Evolutionary conservation across 352 stramenopile species (phyloP).

Genomic region (Globisporangium solare): DNA sequence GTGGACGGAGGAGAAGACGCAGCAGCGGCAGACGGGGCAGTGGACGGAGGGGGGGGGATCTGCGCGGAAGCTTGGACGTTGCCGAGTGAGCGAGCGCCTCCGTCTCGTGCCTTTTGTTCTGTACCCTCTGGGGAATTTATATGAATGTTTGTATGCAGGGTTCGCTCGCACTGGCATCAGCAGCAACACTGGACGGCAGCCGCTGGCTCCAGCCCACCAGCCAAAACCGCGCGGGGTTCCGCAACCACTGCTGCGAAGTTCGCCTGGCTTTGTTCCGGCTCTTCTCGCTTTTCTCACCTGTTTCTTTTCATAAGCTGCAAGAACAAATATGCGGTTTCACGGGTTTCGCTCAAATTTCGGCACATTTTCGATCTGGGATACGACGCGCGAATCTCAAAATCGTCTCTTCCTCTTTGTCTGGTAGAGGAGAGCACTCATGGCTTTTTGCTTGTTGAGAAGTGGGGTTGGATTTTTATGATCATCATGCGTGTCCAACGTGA

Average conservation of each 20-base stretch:
- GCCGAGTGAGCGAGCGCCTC: neutral
- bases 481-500: too few relatives aligned
- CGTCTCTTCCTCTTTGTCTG: neutral
- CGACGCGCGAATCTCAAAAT: neutral
- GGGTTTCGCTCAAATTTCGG: neutral
- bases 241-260: neutral
- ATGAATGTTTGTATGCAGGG: too few relatives aligned
- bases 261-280: neutral
- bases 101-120: neutral
- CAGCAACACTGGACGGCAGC: too few relatives aligned
- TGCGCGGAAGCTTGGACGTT: neutral
- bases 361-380: neutral
- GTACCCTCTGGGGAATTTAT: too few relatives aligned
- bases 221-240: neutral
- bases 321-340: neutral
- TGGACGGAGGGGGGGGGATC: neutral
- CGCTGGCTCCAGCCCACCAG: slow-evolving; percentile 5
- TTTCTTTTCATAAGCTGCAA: neutral
- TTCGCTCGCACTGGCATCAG: too few relatives aligned
- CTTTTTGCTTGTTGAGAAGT: too few relatives aligned
- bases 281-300: neutral
- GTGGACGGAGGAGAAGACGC: neutral
- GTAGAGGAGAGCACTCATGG: too few relatives aligned
- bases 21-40: neutral
- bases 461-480: too few relatives aligned